Base-by-base conservation (phyloP, 306 rosid species). In the Rosa multiflora region DNA sequence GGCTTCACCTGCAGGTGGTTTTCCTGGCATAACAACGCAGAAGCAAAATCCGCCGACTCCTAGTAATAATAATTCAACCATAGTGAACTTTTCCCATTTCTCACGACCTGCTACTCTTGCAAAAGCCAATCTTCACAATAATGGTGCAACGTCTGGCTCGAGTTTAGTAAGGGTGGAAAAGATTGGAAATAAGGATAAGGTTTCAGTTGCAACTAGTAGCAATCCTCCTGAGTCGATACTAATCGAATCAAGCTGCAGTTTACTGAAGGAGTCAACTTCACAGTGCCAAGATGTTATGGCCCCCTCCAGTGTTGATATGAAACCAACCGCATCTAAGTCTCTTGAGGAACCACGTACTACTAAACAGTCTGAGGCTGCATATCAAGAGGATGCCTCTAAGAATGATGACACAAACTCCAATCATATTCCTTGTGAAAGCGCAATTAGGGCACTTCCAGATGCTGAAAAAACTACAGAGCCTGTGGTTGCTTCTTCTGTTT, bases 51-150 rank as follows among this genome's bases (percentile, higher is more conserved):
- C 84, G 47, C 23, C 72, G 58, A 80, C 82, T 51, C 85, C 88
- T 49, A 78, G 81, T 48, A 87, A 71, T 63, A 88, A 71, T 80
- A 86, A 84, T 80, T 77, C 92, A 61, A 35, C 72, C 53, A 20
- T 90, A 44, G 82, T 92, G 82, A 95, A 95, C 82, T 93, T 91
- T 83, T 83, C 95, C 71, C 95, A 91, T 83, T 93, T 91, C 84
- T 90, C 93, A 51, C 85, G 90, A 51, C 95, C 97, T 11, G 91
- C 83, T 72, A 89, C 91, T 68, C 82, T 86, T 62, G 86, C 79
- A 70, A 88, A 85, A 78, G 82, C 94, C 64, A 87, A 81, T 84
- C 84, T 86, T 88, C 79, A 83, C 70, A 88, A 82, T 79, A 83
- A 76, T 40, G 81, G 93, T 70, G 68, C 74, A 74, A 77, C 76